Evolutionary conservation across 371 early-diverging fungal species (phyloP), one percentile per base, ranked within the genome.

Genomic region (Chytridiales sp.): DNA sequence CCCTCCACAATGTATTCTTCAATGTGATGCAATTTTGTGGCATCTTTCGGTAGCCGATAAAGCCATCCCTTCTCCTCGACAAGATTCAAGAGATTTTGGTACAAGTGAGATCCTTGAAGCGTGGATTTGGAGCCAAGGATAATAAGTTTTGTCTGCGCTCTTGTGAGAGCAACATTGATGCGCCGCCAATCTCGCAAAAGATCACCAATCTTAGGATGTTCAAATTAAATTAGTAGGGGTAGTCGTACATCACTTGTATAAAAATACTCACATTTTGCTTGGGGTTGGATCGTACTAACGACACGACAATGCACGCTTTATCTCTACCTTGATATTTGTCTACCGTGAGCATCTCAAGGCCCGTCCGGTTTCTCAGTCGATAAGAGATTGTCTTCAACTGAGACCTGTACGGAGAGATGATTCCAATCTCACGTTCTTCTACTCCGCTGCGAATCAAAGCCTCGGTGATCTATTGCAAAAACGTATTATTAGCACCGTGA

Each of bases 91-190:
- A 59, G 50, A 3, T 59, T 51, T 13, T 49, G 11, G 40, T 50
- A 50, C 36, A 35, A 41, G 21, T 30, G 35, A 5, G 40, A 38
- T 38, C 42, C 41, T 22, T 30, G 6, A 11, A 75, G 60, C 1
- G 78, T 78, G 6, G 51, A 34, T 36, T 46, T 39, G 3, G 92
- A 93, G 0, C 99, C 98, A 61, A 98, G 75, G 4, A 99, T 70
- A 34, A 97, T 82, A n/a, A 99, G 68, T 64, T 96, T 95, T 35
- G 66, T 68, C 62, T 87, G 90, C 0, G 99, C 96, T 39, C 99
- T 77, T 3, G 99, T 99, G 36, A 99, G 77, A 0, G 98, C 99
- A 9, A 99, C 99, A 69, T 99, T 99, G 61, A 99, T 76, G 24
- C 99, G 85, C 30, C 92, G 82, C 91, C 93, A 94, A 65, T 95